phyloP scores from a whole-genome alignment of 2,329 filamentous ascomycete species.

The Chrysosporium queenslandicum region DNA sequence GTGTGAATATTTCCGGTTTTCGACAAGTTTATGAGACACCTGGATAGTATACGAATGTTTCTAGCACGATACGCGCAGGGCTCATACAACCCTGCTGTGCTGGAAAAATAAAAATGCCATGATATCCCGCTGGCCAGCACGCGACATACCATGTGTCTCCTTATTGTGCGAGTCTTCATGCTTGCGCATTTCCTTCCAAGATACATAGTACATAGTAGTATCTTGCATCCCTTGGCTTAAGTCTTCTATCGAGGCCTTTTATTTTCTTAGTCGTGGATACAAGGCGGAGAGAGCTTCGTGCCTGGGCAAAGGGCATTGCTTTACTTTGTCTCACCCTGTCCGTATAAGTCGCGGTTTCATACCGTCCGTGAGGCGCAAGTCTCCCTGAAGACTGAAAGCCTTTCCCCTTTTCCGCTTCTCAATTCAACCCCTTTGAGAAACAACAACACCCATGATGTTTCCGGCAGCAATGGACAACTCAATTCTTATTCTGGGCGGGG shows the following conservation, averaged over 20 bases:
- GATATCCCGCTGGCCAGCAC: background rate
- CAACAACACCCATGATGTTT: background rate
- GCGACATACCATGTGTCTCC: background rate
- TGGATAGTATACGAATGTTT: conserved; percentile 1
- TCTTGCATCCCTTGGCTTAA: background rate
- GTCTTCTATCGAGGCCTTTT: background rate
- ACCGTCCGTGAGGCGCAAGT: no score
- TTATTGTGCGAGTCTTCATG: no score
- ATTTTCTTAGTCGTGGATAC: background rate
- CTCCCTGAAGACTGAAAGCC: no score
- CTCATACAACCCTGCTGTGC: background rate
- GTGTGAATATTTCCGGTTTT: background rate
- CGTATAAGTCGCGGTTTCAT: no score
- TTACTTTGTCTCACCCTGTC: no score
- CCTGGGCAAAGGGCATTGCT: no score
- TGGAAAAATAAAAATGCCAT: conserved; percentile 1
- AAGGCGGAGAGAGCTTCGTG: no score
- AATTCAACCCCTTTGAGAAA: no score
- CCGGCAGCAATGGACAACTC: background rate
- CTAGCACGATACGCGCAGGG: background rate
- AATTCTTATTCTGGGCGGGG: background rate
- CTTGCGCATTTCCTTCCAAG: no score
- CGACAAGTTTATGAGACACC: background rate
- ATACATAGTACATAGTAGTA: background rate
- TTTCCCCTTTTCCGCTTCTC: no score